Percentiles rank a stretch among this genome's conserved stretches.
Conservation (phyloP, 768 basidiomycete species). For the Cystofilobasidium bisporidii region DNA sequence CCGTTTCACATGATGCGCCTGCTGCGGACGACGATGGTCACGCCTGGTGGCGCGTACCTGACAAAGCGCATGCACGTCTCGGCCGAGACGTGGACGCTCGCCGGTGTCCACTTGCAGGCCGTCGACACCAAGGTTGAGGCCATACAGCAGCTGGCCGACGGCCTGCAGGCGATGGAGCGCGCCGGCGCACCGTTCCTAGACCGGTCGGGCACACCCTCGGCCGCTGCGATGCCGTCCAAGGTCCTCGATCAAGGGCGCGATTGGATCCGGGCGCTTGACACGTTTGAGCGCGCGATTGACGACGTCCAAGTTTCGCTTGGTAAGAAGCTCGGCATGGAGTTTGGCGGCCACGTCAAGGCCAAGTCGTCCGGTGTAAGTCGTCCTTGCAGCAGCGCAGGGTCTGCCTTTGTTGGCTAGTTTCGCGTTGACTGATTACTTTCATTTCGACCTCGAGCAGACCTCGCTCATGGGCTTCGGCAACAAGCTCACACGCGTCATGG, state of each 20-base stretch:
- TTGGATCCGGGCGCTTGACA: conserved; percentile 69
- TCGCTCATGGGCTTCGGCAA: conserved; percentile 1
- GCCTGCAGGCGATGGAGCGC: conserved; percentile 65
- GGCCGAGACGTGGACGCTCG: conserved; percentile 81
- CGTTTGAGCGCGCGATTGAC: conserved; percentile 68
- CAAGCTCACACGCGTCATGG: not conserved
- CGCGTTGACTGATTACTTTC: too few species aligned
- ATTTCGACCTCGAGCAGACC: too few species aligned
- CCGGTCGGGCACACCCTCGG: conserved; percentile 35
- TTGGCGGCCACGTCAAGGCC: not conserved
- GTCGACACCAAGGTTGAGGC: conserved; percentile 76
- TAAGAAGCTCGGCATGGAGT: conserved; percentile 8
- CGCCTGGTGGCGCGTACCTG: conserved; percentile 69
- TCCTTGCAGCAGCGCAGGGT: too few species aligned
- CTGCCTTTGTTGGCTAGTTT: too few species aligned
- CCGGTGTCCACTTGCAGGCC: conserved; percentile 73
- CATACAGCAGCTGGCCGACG: conserved; percentile 65
- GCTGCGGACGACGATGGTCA: conserved; percentile 61
- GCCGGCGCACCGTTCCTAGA: conserved; percentile 63
- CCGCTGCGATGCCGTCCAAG: conserved; percentile 45
- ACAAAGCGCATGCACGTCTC: conserved; percentile 79
- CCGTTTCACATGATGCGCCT: conserved; percentile 86
- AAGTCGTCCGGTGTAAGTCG: conserved; percentile 5
- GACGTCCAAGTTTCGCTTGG: conserved; percentile 43
- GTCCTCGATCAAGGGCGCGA: conserved; percentile 46